phyloP scores from a whole-genome alignment of 257 asterid species.

The Perilla frutescens region DNA sequence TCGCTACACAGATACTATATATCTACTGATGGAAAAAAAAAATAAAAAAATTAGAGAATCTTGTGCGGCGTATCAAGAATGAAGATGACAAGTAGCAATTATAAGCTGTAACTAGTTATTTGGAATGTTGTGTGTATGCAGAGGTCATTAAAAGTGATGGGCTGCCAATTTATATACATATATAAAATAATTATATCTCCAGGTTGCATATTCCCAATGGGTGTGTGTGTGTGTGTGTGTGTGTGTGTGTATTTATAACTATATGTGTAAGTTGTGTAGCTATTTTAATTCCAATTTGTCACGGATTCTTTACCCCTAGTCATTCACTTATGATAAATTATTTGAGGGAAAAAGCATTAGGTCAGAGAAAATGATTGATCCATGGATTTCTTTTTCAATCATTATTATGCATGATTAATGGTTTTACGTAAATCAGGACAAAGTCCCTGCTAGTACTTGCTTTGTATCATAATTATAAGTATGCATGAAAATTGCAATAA shows the following conservation, averaged over 20 bases:
- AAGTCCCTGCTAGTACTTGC: neutral
- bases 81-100: too few relatives aligned
- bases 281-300: constrained; percentile 18
- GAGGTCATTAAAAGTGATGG: constrained; percentile 6
- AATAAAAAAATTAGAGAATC: too few relatives aligned
- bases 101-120: too few relatives aligned
- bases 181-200: neutral
- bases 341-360: neutral
- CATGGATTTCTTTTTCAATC: neutral
- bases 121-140: constrained; percentile 23
- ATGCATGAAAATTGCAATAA: too few relatives aligned
- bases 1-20: too few relatives aligned
- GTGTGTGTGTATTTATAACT: too few relatives aligned
- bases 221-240: neutral
- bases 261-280: neutral
- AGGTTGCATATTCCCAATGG: constrained; percentile 36
- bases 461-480: too few relatives aligned
- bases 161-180: neutral
- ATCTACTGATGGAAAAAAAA: too few relatives aligned
- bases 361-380: constrained; percentile 30
- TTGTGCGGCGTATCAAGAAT: too few relatives aligned
- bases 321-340: constrained; percentile 5
- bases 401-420: neutral
- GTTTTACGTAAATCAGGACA: neutral
- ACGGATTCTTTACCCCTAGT: constrained; percentile 34